phyloP scores from a whole-genome alignment of 106 monocot species.

The Posidonia australis region DNA sequence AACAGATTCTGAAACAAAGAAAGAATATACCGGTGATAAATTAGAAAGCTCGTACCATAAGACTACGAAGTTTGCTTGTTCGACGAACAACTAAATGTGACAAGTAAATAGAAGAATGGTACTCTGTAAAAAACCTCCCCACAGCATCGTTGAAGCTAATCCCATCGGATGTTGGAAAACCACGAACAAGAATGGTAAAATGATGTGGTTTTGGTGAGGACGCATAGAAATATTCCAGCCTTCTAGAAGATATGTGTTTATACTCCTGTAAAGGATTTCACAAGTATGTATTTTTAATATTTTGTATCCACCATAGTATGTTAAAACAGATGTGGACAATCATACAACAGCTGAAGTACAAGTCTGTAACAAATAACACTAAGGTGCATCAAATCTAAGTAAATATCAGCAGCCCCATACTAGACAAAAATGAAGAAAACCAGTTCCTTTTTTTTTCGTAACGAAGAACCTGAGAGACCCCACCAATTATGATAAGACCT shows the following conservation, averaged over 20 bases:
- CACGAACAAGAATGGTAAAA: constrained; percentile 82
- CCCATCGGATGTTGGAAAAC: constrained; percentile 47
- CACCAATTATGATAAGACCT: too few species aligned
- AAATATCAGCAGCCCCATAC: too few species aligned
- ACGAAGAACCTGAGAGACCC: too few species aligned
- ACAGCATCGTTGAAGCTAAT: constrained; percentile 44
- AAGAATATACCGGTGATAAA: not conserved
- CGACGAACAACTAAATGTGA: constrained; percentile 57
- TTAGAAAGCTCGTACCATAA: constrained; percentile 54
- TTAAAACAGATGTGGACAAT: not conserved
- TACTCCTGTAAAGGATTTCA: constrained; percentile 51
- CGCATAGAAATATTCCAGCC: constrained; percentile 53
- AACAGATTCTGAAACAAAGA: not conserved
- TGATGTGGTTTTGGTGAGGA: constrained; percentile 64
- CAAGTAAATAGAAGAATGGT: constrained; percentile 68
- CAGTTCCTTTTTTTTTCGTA: too few species aligned
- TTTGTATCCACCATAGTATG: too few species aligned
- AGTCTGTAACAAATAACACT: too few species aligned
- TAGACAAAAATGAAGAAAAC: too few species aligned
- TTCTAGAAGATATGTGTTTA: constrained; percentile 54
- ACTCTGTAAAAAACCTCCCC: constrained; percentile 72
- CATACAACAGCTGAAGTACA: too few species aligned
- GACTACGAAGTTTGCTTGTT: constrained; percentile 64
- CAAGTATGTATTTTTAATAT: too few species aligned
- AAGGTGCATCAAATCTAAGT: too few species aligned